Evolutionary conservation across 352 stramenopile genomes (phyloP).

Genomic region (Globisporangium iwayamae): DNA sequence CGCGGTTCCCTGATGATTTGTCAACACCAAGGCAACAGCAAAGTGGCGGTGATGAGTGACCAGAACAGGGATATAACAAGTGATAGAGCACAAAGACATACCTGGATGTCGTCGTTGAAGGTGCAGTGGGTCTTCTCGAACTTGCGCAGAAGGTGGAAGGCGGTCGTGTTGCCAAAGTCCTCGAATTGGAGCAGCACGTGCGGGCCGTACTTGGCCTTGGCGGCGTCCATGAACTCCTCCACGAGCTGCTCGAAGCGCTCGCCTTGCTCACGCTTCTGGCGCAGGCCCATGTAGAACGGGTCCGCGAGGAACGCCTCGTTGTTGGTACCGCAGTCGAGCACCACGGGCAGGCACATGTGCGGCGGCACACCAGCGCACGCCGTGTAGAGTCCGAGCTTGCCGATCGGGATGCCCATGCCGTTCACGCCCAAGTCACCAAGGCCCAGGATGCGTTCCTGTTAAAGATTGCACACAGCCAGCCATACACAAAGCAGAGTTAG

Average conservation of each 20-base stretch:
- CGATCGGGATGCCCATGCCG: conserved; percentile 98
- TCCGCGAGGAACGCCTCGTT: conserved; percentile 92
- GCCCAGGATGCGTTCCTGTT: conserved; percentile 88
- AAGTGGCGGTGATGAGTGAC: neutral
- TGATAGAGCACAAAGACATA: neutral
- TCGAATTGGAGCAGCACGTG: conserved; percentile 87
- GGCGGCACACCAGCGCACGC: conserved; percentile 86
- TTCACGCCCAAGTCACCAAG: conserved; percentile 96
- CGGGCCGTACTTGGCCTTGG: conserved; percentile 86
- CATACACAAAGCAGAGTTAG: neutral
- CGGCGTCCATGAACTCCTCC: conserved; percentile 95
- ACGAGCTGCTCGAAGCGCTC: conserved; percentile 93
- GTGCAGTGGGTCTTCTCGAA: conserved; percentile 82
- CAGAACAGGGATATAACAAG: neutral
- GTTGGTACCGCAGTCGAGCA: conserved; percentile 39
- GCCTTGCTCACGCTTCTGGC: conserved; percentile 85
- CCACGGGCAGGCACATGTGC: conserved; percentile 2
- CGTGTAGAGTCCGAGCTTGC: conserved; percentile 95
- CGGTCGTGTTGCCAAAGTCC: conserved; percentile 87
- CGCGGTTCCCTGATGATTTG: conserved; percentile 53
- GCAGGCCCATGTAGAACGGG: conserved; percentile 94
- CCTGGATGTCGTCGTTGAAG: conserved; percentile 97
- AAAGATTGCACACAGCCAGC: neutral
- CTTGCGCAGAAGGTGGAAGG: conserved; percentile 82
- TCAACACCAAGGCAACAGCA: neutral